Conservation (phyloP, 2,329 filamentous ascomycete species). For the Aspergillus calidoustus region DNA sequence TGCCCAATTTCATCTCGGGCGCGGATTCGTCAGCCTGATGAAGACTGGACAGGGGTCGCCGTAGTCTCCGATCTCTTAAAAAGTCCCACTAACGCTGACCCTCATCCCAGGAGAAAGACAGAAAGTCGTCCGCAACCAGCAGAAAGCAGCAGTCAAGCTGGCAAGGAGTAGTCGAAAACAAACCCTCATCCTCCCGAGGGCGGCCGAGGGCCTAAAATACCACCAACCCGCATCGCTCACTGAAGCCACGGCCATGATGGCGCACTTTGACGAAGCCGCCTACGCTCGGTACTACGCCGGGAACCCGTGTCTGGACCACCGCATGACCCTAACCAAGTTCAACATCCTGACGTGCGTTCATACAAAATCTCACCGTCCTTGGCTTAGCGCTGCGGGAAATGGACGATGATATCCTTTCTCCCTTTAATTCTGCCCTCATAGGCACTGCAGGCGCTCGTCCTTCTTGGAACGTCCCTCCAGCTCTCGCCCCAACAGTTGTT, state of each 20-base stretch:
- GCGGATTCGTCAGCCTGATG: slow-evolving; percentile 1
- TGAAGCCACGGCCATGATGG: slow-evolving; percentile 7
- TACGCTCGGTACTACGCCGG: slow-evolving; percentile 4
- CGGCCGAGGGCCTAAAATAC: background rate
- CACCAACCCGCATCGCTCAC: background rate
- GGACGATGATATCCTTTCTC: slow-evolving; percentile 10
- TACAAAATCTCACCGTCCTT: slow-evolving; percentile 4
- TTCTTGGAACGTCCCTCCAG: background rate
- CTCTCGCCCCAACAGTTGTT: slow-evolving; percentile 6
- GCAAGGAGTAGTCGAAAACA: background rate
- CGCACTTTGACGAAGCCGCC: background rate
- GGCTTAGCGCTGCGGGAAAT: slow-evolving; percentile 2
- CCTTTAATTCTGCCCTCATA: background rate
- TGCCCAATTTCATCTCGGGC: background rate
- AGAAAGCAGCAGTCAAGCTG: background rate
- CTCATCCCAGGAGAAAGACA: slow-evolving; percentile 2
- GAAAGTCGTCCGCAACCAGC: background rate
- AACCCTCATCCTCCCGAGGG: slow-evolving; percentile 2
- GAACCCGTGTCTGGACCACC: slow-evolving; percentile 14
- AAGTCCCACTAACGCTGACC: no score
- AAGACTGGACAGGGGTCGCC: slow-evolving; percentile 12
- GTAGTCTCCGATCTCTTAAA: no score
- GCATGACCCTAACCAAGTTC: slow-evolving; percentile 11
- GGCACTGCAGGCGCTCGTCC: background rate
- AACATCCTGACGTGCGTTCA: slow-evolving; percentile 13